Conservation (phyloP, 768 basidiomycete genomes). For the Boletus sp. region DNA sequence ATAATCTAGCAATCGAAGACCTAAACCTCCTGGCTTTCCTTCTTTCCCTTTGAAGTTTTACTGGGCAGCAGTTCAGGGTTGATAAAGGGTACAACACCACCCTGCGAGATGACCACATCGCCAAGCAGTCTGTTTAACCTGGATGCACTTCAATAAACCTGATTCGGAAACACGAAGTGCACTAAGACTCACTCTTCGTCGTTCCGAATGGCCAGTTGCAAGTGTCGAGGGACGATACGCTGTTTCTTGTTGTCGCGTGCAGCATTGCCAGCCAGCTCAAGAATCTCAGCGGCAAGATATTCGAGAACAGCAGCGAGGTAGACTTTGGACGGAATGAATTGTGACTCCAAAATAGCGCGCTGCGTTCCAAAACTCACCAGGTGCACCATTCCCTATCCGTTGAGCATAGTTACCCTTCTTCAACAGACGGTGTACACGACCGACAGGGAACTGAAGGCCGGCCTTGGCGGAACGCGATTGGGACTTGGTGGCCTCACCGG, state of each 20-base stretch:
- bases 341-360: too few species aligned
- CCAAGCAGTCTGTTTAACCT: slow-evolving; percentile 41
- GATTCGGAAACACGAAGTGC: neutral
- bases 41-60: slow-evolving; percentile 53
- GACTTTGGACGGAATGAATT: slow-evolving; percentile 29
- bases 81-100: slow-evolving; percentile 55
- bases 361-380: slow-evolving; percentile 25
- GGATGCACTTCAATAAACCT: neutral
- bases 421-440: slow-evolving; percentile 58
- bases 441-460: slow-evolving; percentile 49
- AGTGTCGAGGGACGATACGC: slow-evolving; percentile 62
- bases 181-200: slow-evolving; percentile 43
- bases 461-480: slow-evolving; percentile 40
- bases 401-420: slow-evolving; percentile 59
- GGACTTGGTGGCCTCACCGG: slow-evolving; percentile 34
- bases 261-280: slow-evolving; percentile 58
- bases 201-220: slow-evolving; percentile 64
- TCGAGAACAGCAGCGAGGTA: slow-evolving; percentile 62
- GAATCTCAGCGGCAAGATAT: slow-evolving; percentile 60
- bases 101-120: slow-evolving; percentile 58
- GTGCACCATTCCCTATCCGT: slow-evolving; percentile 55
- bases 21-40: slow-evolving; percentile 47
- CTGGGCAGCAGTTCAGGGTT: slow-evolving; percentile 49
- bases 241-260: slow-evolving; percentile 56
- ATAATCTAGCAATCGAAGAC: slow-evolving; percentile 13